A percentile compares a stretch with the other conserved stretches of the same genome.
phyloP scores from a whole-genome alignment of 495 filamentous ascomycete species.

The Cairneyella variabilis region DNA sequence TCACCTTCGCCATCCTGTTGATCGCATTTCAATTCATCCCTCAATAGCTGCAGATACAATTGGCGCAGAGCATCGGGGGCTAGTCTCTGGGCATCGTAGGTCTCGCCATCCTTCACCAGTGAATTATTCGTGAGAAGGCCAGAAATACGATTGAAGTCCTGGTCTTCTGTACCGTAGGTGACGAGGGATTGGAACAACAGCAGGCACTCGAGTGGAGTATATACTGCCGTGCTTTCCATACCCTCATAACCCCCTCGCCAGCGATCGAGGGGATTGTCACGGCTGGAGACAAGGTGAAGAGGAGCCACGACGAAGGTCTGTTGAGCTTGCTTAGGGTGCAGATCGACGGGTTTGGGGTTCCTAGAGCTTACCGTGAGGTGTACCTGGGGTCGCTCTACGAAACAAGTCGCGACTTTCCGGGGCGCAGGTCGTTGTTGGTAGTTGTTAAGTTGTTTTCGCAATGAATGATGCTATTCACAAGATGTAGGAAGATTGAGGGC shows the following conservation, averaged over 20 bases:
- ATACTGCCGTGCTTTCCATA: constrained; percentile 51
- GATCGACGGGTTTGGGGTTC: neutral
- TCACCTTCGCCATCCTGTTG: constrained; percentile 26
- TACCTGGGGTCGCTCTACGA: neutral
- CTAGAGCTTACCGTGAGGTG: neutral
- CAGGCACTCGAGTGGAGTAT: constrained; percentile 84
- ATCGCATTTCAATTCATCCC: constrained; percentile 60
- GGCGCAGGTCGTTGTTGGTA: neutral
- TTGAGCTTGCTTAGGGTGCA: neutral
- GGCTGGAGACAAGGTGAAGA: constrained; percentile 24
- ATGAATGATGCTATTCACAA: constrained; percentile 14
- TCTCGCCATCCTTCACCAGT: constrained; percentile 60
- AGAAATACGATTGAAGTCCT: constrained; percentile 70
- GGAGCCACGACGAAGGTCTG: constrained; percentile 25
- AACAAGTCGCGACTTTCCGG: constrained; percentile 6
- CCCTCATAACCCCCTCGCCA: constrained; percentile 51
- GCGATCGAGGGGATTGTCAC: constrained; percentile 49
- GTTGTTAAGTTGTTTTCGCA: constrained; percentile 1
- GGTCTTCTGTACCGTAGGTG: constrained; percentile 56
- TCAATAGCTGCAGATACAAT: constrained; percentile 69
- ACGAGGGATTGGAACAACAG: constrained; percentile 85
- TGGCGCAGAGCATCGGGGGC: constrained; percentile 73
- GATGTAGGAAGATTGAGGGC: constrained; percentile 1
- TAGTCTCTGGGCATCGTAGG: constrained; percentile 69
- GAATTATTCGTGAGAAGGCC: constrained; percentile 66